Evolutionary conservation across 768 basidiomycete genomes (phyloP), one percentile per base, ranked within the genome.

Genomic region (Leccinum ochraceum): DNA sequence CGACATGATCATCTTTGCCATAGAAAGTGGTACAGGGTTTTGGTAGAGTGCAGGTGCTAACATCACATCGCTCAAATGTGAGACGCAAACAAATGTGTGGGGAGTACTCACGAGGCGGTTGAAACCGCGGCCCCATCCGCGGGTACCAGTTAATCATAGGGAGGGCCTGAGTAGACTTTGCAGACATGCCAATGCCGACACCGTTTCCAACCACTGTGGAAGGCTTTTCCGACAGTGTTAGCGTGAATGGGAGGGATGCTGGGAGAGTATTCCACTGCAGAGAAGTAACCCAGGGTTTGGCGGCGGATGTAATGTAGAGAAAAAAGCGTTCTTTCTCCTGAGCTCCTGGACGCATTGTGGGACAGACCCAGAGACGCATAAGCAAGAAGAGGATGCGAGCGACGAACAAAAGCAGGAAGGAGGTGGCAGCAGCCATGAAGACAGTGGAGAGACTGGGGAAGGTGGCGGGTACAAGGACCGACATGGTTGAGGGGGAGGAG

Each of bases 1-100:
- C 30, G 80, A 81, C 81, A 81, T 81, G 63, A 81, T 81, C 60
- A 81, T 76, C 67, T 81, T 81, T 36, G 80, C 80, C 80, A 82
- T 82, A 8, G 81, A 81, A 46, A 78, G 64, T 51, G 80, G 80
- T 39, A 75, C 71, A 54, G 76, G 76, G 58, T 64, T 78, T 61
- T 80, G 75, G 56, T 82, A 81, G 17, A 79, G 63, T 1, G 78
- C 76, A 30, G 80, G 77, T 51, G 79, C 80, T 81, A 22, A 13
- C 4, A 53, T 32, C 9, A 37, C 39, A 10, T 28, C 22, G 61
- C 53, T 60, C 56, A 54, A 26, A 58, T 17, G 17, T n/a, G 26
- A 30, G 37, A 54, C n/a, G 24, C 52, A 37, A 32, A 39, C 24
- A n/a, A 6, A 28, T 28, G 32, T 5, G 28, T 17, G 11, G 9